Evolutionary conservation across 169 alveolate genomes (phyloP), one percentile per base, ranked within the genome.

Genomic region (Pseudocohnilembus persalinus): DNA sequence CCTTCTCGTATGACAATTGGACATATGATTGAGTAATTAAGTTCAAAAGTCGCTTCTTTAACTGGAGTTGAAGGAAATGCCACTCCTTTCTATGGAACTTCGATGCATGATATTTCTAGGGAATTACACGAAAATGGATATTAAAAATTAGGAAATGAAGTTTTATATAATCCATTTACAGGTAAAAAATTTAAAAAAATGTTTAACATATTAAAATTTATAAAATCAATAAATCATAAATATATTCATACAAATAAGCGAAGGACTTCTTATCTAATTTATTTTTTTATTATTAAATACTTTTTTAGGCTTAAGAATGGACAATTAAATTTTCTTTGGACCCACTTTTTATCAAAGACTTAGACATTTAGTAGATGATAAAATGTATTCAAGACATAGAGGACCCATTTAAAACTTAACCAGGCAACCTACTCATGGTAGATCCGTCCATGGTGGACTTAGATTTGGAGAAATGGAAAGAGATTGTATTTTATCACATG

Each of bases 391-490:
- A 24, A 95, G 99, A 82, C 98, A 99, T 15, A 97, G 99, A 88
- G 99, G 99, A 0, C 99, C 99, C 33, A 98, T 99, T n/a, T 98
- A 99, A 74, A 98, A 98, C 88, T 93, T 99, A 81, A 99, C 99
- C 26, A 95, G 99, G 82, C 99, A 99, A 91, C 99, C 99, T 65
- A 99, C 99, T 83, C 99, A 99, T 89, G 99, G 99, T 32, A 89
- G 99, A 83, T 97, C 99, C 29, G 90, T 99, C 88, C 99, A 96
- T 74, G 99, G 99, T 31, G 99, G 99, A 11, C 96, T 98, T 28
- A 89, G 99, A 84, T 99, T 99, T 88, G 99, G 99, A n/a, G 99
- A 99, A 93, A 99, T 99, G 99, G 99, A 99, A 92, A 97, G 99
- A 49, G 99, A 99, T 89, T 99, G 99, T 89, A 99, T 99, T 99